Evolutionary conservation across 768 basidiomycete species (phyloP).

Genomic region (Austroboletus eburneus): DNA sequence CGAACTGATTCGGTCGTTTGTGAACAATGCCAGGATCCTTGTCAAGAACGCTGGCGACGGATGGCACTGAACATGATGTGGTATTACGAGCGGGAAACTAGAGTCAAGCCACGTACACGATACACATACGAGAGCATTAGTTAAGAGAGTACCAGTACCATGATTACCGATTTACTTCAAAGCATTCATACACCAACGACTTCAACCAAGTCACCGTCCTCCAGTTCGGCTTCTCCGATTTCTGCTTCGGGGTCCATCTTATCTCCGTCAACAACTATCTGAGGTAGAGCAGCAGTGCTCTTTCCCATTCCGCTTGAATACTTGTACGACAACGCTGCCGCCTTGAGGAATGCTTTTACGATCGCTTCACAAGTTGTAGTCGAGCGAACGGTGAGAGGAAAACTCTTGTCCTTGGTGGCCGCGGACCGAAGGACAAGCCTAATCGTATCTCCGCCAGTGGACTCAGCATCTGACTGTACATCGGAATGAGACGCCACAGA

Average conservation of each 20-base stretch:
- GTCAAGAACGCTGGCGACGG: conserved; percentile 68
- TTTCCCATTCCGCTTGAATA: conserved; percentile 41
- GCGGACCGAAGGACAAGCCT: conserved; percentile 63
- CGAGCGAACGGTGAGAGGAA: conserved; percentile 65
- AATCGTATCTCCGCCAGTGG: conserved; percentile 45
- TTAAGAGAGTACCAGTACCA: conserved; percentile 4
- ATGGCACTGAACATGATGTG: conserved; percentile 31
- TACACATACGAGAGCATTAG: conserved; percentile 10
- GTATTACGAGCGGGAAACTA: neutral
- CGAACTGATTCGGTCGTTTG: conserved; percentile 86
- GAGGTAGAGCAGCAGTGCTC: conserved; percentile 21
- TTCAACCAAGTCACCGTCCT: conserved; percentile 79
- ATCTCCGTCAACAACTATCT: conserved; percentile 66
- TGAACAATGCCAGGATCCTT: conserved; percentile 90
- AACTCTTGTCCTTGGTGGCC: conserved; percentile 43
- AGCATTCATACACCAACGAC: conserved; percentile 51
- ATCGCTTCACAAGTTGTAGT: conserved; percentile 76
- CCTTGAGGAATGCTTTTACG: conserved; percentile 70
- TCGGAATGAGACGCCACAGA: conserved; percentile 24
- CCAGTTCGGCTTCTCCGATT: conserved; percentile 67
- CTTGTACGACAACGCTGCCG: conserved; percentile 54
- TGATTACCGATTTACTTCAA: neutral
- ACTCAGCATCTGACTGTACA: conserved; percentile 34
- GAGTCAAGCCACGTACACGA: conserved; percentile 2
- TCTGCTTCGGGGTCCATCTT: conserved; percentile 53